A percentile compares a stretch with the other conserved stretches of the same genome.
These are phyloP conservation scores for Colletotrichum coccodes DNA, from an alignment of 2,329 filamentous ascomycete species.

Conservation along the genomic window DNA sequence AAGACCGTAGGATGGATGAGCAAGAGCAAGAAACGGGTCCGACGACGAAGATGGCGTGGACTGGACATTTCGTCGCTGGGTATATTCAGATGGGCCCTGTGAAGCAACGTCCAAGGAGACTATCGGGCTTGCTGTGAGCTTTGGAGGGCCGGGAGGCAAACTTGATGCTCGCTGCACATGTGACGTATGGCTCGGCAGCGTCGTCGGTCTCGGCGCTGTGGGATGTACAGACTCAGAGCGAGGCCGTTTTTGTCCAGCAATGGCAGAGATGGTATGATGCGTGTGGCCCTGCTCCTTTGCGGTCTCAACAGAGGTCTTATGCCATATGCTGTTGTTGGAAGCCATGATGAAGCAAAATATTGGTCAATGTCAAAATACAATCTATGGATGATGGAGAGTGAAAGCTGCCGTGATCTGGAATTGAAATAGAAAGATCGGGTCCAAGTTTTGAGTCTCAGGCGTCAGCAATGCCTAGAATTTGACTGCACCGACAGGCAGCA, in stretches of 20 bases:
- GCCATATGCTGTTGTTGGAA: constrained; percentile 52
- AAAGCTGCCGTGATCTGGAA: not conserved
- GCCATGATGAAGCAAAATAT: constrained; percentile 43
- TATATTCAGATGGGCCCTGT: constrained; percentile 59
- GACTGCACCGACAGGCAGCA: constrained; percentile 11
- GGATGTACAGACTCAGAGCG: constrained; percentile 17
- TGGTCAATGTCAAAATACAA: not conserved
- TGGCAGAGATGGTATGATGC: constrained; percentile 48
- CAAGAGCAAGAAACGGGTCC: constrained; percentile 69
- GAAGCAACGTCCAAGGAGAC: constrained; percentile 41
- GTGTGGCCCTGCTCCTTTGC: constrained; percentile 50
- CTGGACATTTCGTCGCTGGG: constrained; percentile 62
- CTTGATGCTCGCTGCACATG: constrained; percentile 47
- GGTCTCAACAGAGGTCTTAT: constrained; percentile 63
- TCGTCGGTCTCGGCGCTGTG: constrained; percentile 9
- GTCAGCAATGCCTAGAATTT: not conserved
- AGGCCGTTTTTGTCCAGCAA: constrained; percentile 61
- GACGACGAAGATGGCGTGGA: constrained; percentile 62
- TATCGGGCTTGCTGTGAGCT: constrained; percentile 58
- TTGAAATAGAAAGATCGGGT: not conserved
- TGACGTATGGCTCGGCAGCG: constrained; percentile 21
- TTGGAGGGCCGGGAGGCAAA: constrained; percentile 42
- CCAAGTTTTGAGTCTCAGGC: not conserved
- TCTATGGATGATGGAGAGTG: constrained; percentile 4
- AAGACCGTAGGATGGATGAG: constrained; percentile 71